These are phyloP conservation scores for Scedosporium minutisporum DNA, from an alignment of 2,329 filamentous ascomycete species.

Conservation along the genomic window DNA sequence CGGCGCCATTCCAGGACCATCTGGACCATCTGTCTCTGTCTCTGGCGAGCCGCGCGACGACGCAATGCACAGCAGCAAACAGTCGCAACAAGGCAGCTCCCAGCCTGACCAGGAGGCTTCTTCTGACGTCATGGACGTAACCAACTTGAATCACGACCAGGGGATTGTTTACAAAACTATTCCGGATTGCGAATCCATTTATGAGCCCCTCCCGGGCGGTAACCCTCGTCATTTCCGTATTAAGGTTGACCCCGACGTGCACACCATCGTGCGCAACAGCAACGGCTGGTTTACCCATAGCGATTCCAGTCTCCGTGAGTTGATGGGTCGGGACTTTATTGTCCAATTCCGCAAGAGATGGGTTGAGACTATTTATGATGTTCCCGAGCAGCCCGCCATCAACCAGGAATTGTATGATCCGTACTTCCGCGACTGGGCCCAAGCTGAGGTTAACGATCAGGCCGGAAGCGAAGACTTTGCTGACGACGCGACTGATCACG, in stretches of 20 bases:
- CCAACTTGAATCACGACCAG: background rate
- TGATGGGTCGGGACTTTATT: background rate
- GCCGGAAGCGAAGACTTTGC: background rate
- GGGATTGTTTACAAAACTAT: background rate
- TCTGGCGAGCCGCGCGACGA: no score
- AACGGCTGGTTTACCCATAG: slow-evolving; percentile 1
- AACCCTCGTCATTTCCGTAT: background rate
- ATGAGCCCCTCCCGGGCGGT: background rate
- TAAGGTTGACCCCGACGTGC: background rate
- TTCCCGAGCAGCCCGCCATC: background rate
- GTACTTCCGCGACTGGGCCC: background rate
- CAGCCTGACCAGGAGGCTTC: no score
- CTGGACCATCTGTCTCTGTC: no score
- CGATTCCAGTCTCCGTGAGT: background rate
- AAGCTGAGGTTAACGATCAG: background rate
- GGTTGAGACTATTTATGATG: background rate
- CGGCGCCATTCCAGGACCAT: background rate
- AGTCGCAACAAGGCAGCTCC: no score
- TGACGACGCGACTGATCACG: background rate
- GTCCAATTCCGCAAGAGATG: background rate
- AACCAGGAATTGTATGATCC: background rate
- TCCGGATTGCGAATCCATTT: background rate
- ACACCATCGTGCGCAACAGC: background rate
- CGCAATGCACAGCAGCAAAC: no score
- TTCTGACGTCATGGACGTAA: no score